A percentile compares a stretch with the other conserved stretches of the same genome.
These are phyloP conservation scores for Diversispora eburnea DNA, from an alignment of 192 early-diverging fungal genomes.

Conservation along the genomic window DNA sequence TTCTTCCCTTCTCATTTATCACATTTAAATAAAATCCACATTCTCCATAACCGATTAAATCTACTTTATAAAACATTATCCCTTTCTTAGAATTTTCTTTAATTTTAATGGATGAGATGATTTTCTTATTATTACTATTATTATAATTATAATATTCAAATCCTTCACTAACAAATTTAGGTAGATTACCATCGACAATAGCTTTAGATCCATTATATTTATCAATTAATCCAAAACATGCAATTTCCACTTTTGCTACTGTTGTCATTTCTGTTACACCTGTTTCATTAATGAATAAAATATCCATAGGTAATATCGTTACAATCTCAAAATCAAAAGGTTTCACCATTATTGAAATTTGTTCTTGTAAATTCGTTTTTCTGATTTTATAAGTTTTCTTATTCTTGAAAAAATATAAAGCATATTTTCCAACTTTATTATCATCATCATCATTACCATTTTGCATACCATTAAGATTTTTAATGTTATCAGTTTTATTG, in stretches of 20 bases:
- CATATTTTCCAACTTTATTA: background rate
- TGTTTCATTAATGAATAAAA: background rate
- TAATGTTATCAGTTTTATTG: background rate
- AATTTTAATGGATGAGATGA: background rate
- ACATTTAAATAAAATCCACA: conserved; percentile 10
- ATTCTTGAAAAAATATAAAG: conserved; percentile 15
- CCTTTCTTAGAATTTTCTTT: background rate
- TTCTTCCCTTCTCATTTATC: background rate
- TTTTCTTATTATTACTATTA: background rate
- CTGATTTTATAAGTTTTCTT: background rate
- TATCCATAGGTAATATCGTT: conserved; percentile 16
- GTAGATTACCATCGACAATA: background rate
- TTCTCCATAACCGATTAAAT: conserved; percentile 16
- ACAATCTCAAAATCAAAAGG: conserved; percentile 19
- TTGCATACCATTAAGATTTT: too few relatives aligned
- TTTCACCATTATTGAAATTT: conserved; percentile 4
- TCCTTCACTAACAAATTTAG: background rate
- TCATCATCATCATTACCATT: background rate
- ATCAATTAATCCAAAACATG: conserved; percentile 34
- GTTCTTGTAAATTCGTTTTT: background rate
- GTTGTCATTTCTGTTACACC: background rate
- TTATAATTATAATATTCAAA: too few relatives aligned
- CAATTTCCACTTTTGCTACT: background rate
- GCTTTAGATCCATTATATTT: conserved; percentile 35
- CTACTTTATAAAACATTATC: background rate